Base-by-base conservation (phyloP, 2,329 filamentous ascomycete genomes). In the Cladosporium sp. region DNA sequence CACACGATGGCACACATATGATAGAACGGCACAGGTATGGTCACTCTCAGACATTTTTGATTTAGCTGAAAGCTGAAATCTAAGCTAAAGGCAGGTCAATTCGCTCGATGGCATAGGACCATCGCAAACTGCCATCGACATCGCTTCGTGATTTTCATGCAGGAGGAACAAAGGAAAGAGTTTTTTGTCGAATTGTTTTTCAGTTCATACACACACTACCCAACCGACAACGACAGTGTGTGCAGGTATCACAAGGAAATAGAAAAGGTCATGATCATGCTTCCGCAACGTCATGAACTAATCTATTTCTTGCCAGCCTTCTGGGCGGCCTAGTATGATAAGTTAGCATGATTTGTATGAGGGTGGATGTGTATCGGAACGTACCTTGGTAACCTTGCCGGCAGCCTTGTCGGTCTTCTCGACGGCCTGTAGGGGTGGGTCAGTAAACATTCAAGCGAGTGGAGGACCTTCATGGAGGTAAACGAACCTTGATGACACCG, bases 401-500 rank as follows among this genome's bases (percentile, higher is more conserved):
- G 71, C 70, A 59, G 56, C 65, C 71, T 75, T 75, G 62, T 74
- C 72, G 55, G 64, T 58, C 70, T 75, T 75, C 60, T 52, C 67
- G 53, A 73, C 70, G 55, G 64, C 54, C 50, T 58, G 41, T 37
- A 42, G 43, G 32, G 44, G 63, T 67, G 48, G 49, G 29, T 50
- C 30, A 50, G 39, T 50, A 13, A 5, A 29, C 27, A 20, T 19
- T 15, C 38, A 50, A 37, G 12, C 3, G 9, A 11, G 7, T 20
- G 49, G 38, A 29, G 44, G n/a, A n/a, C 15, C 8, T 27, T 7
- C 39, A 11, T 68, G 58, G 77, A 63, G 83, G 88, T 89, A 83
- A 83, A 58, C 91, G 87, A 59, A 80, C 78, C 85, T 96, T 96
- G 83, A 95, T 92, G 78, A 95, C 89, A 86, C 89, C 88, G 77